Percentiles rank a stretch among this genome's conserved stretches.
phyloP scores from a whole-genome alignment of 768 basidiomycete genomes.

The Gloeopeniophorella convolvens region DNA sequence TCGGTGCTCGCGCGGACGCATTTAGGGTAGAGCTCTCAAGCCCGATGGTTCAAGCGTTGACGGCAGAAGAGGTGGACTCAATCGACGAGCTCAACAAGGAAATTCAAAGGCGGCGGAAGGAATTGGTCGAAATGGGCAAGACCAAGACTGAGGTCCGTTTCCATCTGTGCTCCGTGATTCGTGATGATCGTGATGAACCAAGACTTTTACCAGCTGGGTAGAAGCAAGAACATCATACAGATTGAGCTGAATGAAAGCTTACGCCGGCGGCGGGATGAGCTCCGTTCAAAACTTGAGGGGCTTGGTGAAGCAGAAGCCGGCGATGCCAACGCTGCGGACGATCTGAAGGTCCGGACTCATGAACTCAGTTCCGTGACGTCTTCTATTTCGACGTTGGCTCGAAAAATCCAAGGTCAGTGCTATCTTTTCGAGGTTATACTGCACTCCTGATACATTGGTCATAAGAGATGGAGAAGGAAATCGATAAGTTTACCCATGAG shows the following conservation, averaged over 20 bases:
- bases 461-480: conserved; percentile 72
- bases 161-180: not conserved
- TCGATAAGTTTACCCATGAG: conserved; percentile 52
- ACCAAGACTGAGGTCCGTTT: conserved; percentile 60
- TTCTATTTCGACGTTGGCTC: conserved; percentile 58
- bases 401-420: conserved; percentile 55
- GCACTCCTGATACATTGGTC: too few relatives aligned
- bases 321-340: conserved; percentile 51
- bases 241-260: conserved; percentile 92
- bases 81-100: conserved; percentile 68
- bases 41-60: conserved; percentile 70
- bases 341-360: conserved; percentile 58
- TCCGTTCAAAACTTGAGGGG: conserved; percentile 68
- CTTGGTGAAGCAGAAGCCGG: conserved; percentile 57
- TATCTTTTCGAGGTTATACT: too few relatives aligned
- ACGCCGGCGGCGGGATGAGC: conserved; percentile 69
- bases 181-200: not conserved
- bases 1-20: conserved; percentile 57
- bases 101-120: conserved; percentile 67
- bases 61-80: conserved; percentile 58
- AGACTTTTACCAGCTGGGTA: conserved; percentile 49
- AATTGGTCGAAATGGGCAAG: conserved; percentile 60
- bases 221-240: conserved; percentile 74
- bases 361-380: conserved; percentile 64
- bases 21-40: conserved; percentile 64